phyloP scores from a whole-genome alignment of 805 yeast genomes.

The Citeromyces nyonsensis region DNA sequence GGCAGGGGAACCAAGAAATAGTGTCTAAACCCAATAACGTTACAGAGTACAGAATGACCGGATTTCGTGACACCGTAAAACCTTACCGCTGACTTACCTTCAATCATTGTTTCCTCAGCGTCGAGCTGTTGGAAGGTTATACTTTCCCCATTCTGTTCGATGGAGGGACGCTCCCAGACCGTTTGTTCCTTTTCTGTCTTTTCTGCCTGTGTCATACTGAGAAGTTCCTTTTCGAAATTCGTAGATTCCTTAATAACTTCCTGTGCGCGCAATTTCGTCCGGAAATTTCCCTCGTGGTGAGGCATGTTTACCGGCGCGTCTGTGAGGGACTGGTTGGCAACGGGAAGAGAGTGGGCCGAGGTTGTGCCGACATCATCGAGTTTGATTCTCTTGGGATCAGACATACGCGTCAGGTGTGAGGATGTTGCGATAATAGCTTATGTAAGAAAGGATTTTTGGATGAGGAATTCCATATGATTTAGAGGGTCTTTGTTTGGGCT shows the following conservation, averaged over 20 bases:
- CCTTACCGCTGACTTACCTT: constrained; percentile 50
- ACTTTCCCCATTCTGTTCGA: constrained; percentile 32
- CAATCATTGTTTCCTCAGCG: constrained; percentile 59
- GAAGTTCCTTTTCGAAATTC: constrained; percentile 35
- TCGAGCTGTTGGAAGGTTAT: constrained; percentile 83
- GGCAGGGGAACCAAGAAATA: constrained; percentile 92
- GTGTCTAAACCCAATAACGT: constrained; percentile 78
- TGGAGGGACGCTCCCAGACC: constrained; percentile 41
- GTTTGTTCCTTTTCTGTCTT: constrained; percentile 8
- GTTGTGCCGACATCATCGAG: constrained; percentile 6
- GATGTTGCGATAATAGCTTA: too few relatives aligned
- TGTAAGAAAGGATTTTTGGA: too few relatives aligned
- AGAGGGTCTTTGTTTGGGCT: too few relatives aligned
- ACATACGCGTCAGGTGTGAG: constrained; percentile 6
- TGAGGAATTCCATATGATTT: too few relatives aligned
- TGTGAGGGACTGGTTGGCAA: constrained; percentile 12
- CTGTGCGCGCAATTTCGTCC: constrained; percentile 11
- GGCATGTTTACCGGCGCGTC: constrained; percentile 10
- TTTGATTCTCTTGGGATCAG: neutral
- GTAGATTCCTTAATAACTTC: constrained; percentile 22
- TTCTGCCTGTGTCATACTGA: constrained; percentile 23
- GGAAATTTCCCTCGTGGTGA: constrained; percentile 10
- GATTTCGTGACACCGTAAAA: constrained; percentile 85
- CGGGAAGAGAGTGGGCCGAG: constrained; percentile 15
- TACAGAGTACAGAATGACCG: constrained; percentile 84